phyloP scores from a whole-genome alignment of 2,329 filamentous ascomycete species.

The Elsinoe australis region DNA sequence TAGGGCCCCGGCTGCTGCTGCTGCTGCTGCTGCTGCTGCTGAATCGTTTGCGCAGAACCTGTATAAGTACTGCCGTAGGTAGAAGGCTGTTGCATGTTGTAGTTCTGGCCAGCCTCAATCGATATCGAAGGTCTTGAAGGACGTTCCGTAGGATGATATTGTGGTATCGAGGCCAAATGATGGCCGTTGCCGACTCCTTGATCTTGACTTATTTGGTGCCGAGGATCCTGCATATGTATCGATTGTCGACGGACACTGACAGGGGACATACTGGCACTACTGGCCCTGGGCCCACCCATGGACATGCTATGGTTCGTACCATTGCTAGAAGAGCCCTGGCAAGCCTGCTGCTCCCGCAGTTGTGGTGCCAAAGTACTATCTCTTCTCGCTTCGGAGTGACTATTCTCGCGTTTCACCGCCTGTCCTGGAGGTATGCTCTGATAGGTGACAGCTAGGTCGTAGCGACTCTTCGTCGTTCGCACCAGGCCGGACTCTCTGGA shows the following conservation, averaged over 20 bases:
- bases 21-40: not conserved
- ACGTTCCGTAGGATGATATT: not conserved
- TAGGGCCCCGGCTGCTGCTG: not conserved
- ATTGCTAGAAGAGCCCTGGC: not conserved
- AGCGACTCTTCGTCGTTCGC: not conserved
- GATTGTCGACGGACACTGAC: constrained; percentile 3
- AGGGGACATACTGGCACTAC: constrained; percentile 3
- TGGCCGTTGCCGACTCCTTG: not conserved
- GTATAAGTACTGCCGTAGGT: not conserved
- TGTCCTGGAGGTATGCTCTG: not conserved
- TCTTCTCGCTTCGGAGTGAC: constrained; percentile 4
- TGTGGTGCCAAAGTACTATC: constrained; percentile 13
- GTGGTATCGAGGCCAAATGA: constrained; percentile 4
- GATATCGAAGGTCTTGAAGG: constrained; percentile 1
- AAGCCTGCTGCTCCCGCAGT: not conserved
- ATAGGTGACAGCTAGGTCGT: constrained; percentile 14
- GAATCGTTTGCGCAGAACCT: not conserved
- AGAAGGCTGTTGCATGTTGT: not conserved
- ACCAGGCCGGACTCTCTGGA: constrained; percentile 63
- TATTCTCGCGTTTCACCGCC: not conserved
- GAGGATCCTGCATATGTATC: constrained; percentile 6
- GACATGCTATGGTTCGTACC: not conserved
- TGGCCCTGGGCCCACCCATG: not conserved
- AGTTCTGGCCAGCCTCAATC: not conserved
- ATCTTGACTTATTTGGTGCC: constrained; percentile 2